These are phyloP conservation scores for Lithospermum erythrorhizon DNA, from an alignment of 257 asterid genomes.

Conservation along the genomic window DNA sequence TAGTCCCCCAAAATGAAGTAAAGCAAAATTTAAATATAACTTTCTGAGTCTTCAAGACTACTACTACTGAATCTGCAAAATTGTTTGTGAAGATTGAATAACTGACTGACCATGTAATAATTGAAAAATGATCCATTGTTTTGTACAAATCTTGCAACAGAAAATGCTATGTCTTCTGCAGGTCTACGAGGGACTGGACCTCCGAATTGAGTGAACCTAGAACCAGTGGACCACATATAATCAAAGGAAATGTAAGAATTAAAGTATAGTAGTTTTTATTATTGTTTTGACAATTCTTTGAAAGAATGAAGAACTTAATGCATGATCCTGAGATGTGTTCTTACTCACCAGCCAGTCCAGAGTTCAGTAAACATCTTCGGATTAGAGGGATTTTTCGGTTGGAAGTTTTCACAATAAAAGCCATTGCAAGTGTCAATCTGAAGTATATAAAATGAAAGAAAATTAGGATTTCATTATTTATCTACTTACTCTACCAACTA, in stretches of 20 bases:
- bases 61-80: neutral
- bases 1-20: conserved; percentile 9
- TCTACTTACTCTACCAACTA: neutral
- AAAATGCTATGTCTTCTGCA: conserved; percentile 58
- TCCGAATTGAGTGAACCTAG: conserved; percentile 35
- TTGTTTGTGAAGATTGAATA: neutral
- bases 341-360: conserved; percentile 88
- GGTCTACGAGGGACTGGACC: conserved; percentile 51
- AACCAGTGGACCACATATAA: neutral
- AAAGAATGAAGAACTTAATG: neutral
- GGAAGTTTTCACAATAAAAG: conserved; percentile 52
- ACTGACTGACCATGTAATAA: conserved; percentile 70
- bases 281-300: neutral
- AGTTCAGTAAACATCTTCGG: conserved; percentile 96
- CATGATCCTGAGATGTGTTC: neutral
- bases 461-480: neutral
- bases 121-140: conserved; percentile 79
- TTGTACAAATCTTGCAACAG: conserved; percentile 54
- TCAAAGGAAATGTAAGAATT: conserved; percentile 9
- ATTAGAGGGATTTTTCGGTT: conserved; percentile 77
- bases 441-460: conserved; percentile 2
- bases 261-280: conserved; percentile 23
- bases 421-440: conserved; percentile 94
- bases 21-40: neutral
- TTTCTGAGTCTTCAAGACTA: neutral